phyloP scores from a whole-genome alignment of 768 basidiomycete species.

The Mycena galopus region DNA sequence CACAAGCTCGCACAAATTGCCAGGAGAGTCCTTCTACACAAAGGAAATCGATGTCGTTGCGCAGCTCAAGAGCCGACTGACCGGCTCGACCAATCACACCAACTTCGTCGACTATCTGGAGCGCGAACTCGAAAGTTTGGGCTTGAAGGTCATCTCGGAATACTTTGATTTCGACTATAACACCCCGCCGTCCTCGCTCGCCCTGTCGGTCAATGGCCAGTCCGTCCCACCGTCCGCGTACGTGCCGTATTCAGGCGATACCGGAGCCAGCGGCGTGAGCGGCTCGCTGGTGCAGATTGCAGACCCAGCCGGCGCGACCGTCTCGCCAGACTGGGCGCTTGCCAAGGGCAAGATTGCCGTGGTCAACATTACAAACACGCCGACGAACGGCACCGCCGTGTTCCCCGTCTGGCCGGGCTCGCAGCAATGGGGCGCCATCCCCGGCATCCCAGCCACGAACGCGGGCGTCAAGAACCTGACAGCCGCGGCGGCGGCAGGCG shows the following conservation, averaged over 20 bases:
- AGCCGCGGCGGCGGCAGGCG: background rate
- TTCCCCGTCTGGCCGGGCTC: background rate
- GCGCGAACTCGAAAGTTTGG: background rate
- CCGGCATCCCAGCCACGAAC: conserved; percentile 2
- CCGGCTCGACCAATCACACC: background rate
- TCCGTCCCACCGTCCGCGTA: background rate
- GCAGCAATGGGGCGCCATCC: background rate
- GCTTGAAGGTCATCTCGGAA: background rate
- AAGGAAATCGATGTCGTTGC: background rate
- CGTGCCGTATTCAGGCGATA: background rate
- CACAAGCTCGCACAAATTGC: conserved; percentile 1
- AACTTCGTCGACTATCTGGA: background rate
- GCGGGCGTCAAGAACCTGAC: background rate
- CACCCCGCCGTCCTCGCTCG: background rate
- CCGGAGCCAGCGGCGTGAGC: background rate
- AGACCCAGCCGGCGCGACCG: background rate
- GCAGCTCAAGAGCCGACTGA: background rate
- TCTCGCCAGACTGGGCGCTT: background rate
- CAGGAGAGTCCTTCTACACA: conserved; percentile 1
- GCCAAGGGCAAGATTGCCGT: background rate
- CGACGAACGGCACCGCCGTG: background rate
- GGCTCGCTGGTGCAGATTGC: background rate
- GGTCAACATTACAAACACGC: background rate
- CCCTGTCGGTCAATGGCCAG: background rate
- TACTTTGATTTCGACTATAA: background rate